Evolutionary conservation across 202 grass and related monocot species (phyloP), one percentile per base, ranked within the genome.

Genomic region (Digitaria exilis): DNA sequence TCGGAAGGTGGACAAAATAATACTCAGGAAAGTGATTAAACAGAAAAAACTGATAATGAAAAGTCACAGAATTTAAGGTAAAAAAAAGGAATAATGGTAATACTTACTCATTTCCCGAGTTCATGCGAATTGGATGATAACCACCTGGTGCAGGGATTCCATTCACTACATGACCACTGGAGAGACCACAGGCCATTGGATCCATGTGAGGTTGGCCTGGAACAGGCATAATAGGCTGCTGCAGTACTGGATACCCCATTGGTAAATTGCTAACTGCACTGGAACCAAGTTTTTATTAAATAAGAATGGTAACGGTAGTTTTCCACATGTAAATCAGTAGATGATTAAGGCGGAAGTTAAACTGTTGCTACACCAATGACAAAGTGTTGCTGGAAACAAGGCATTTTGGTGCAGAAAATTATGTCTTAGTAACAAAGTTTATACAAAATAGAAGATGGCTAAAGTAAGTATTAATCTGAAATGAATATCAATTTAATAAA

Each of bases 221-320:
- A 81, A 85, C 80, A 88, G 87, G 86, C 71, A 94, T 94, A 32
- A 85, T 79, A 89, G 89, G 87, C 68, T 96, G 96, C 74, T 92
- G 93, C 79, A 96, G 83, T 83, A 99, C 91, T 52, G 96, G 96
- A 78, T 99, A 99, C 62, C 96, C 96, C 89, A 99, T 96, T 30
- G 96, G 93, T 62, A 96, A 78, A 88, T 85, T 91, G 78, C 88
- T 92, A 86, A 96, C 96, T 99, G 96, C 92, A 89, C 77, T 83
- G 66, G 67, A 87, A 89, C 86, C 67, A 87, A 69, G 56, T 86
- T 83, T 81, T 58, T 80, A 70, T 82, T 90, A 77, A 88, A 76
- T 88, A 94, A 82, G 49, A 83, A 76, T 64, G 63, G 30, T 67
- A 85, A 87, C 8, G 14, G 34, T 70, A 71, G 18, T 63, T 87